phyloP scores from a whole-genome alignment of 2,329 filamentous ascomycete genomes.

The Metarhizium album region DNA sequence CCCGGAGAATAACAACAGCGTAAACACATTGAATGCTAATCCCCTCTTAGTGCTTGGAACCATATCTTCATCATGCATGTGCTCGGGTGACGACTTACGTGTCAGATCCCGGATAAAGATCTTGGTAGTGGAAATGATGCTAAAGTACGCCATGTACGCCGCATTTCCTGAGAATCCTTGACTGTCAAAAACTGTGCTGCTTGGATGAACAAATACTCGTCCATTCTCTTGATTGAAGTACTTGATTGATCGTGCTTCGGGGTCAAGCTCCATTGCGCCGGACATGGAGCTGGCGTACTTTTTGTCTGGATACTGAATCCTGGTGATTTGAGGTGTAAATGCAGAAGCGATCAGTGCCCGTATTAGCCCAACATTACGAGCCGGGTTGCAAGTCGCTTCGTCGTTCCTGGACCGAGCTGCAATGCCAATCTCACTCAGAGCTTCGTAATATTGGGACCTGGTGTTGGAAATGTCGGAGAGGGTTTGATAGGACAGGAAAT shows the following conservation, averaged over 20 bases:
- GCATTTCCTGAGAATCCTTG: constrained; percentile 67
- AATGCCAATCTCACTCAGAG: constrained; percentile 79
- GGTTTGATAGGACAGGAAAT: constrained; percentile 75
- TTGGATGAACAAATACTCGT: constrained; percentile 86
- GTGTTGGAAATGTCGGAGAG: constrained; percentile 84
- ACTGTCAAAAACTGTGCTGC: constrained; percentile 73
- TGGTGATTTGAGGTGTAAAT: constrained; percentile 76
- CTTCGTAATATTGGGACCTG: constrained; percentile 71
- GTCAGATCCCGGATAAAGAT: constrained; percentile 86
- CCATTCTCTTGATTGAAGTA: constrained; percentile 82
- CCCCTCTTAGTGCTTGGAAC: not conserved
- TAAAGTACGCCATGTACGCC: constrained; percentile 80
- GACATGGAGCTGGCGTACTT: constrained; percentile 84
- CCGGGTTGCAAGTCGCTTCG: constrained; percentile 20
- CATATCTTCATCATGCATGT: constrained; percentile 6
- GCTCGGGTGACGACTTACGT: constrained; percentile 43
- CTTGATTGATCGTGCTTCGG: constrained; percentile 83
- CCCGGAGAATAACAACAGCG: constrained; percentile 79
- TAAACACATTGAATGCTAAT: constrained; percentile 76
- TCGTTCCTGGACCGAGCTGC: constrained; percentile 33
- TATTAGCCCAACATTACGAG: constrained; percentile 39
- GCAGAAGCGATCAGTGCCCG: constrained; percentile 62
- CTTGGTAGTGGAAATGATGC: constrained; percentile 83
- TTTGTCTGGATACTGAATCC: constrained; percentile 90
- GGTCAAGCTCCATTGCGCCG: constrained; percentile 85